Base-by-base conservation (phyloP, 805 yeast species). In the Metschnikowia arizonensis region DNA sequence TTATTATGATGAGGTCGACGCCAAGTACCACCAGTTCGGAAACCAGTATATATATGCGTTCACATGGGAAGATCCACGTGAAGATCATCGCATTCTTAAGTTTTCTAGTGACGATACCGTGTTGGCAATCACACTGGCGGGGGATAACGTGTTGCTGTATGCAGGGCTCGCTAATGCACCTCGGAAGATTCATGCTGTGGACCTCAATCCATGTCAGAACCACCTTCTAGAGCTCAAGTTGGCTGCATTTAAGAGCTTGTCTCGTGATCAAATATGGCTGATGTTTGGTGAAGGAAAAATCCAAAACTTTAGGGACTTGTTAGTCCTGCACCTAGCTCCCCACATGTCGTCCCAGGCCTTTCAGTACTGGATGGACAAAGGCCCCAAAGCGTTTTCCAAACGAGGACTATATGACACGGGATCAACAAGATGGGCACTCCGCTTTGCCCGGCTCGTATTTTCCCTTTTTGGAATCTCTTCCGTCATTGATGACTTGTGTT, bases 11-110 rank as follows among this genome's bases (percentile, higher is more conserved):
- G 91, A 84, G 57, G 61, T 80, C 52, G 78, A 78, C 57, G 80
- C 83, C 6, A 76, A 76, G 53, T 83, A 83, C 60, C 77, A 75
- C 40, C 89, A 85, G 62, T 86, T 86, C 69, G 79, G 77, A 48
- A 76, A 84, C 58, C 89, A 86, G 65, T 86, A 85, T 62, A 87
- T 86, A 49, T 87, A 86, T 60, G 90, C 95, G 4, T 86, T 86
- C 64, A 86, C 95, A 5, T 86, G 95, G 95, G 95, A 86, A 64
- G 95, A 87, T 60, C 95, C 95, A 25, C 74, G 84, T 46, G 93
- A 85, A 65, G 95, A 86, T 66, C 77, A 79, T 49, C 73, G 73
- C 40, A 82, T 86, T 45, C 71, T 86, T 54, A 75, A 81, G 35
- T 69, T 86, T 56, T 68, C 72, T 26, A 64, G 79, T 11, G 73